Evolutionary conservation across 2,329 filamentous ascomycete species (phyloP), one percentile per base, ranked within the genome.

Genomic region (Claviceps pusilla): DNA sequence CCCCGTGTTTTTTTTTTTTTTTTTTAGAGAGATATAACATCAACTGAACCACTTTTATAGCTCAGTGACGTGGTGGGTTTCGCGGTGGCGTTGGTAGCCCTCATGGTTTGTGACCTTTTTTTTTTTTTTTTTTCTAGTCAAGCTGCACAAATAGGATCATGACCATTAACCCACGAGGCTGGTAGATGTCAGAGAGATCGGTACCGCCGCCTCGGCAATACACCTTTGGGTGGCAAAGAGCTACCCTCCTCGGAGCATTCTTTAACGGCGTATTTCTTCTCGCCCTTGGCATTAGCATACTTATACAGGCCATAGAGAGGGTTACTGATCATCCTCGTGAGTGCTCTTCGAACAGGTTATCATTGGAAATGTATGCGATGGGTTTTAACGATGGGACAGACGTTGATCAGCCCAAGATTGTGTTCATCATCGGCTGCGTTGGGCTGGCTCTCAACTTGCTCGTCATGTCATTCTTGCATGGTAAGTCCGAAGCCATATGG

Each of bases 211-310:
- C 83, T 0, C 72, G 77, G 48, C 52, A 60, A 29, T 65, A 62
- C 35, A 69, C 84, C 0, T 89, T 86, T 59, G 86, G 86, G n/a
- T 89, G 84, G 85, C 82, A 86, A 55, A 76, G 86, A 37, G 84
- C 85, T 16, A 77, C 79, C n/a, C 66, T 89, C 1, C 72, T 90
- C 0, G 86, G 86, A 5, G 84, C 84, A 28, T 90, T 90, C 66
- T 90, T 89, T 74, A 90, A 90, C 61, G 86, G 86, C 14, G 81
- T 83, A 1, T 86, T 90, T 56, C 74, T 90, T 1, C 67, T 89
- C 16, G 85, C 83, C 0, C 70, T 90, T 2, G 84, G 84, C 1
- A 67, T 89, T 41, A 87, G 83, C 65, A 86, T 89, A 51, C 76
- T 85, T 39, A 69, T 89, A 3, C 86, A 89, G 63, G 82, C 85